Evolutionary conservation across 208 protist species (phyloP).

Genomic region (Zelonia costaricensis): DNA sequence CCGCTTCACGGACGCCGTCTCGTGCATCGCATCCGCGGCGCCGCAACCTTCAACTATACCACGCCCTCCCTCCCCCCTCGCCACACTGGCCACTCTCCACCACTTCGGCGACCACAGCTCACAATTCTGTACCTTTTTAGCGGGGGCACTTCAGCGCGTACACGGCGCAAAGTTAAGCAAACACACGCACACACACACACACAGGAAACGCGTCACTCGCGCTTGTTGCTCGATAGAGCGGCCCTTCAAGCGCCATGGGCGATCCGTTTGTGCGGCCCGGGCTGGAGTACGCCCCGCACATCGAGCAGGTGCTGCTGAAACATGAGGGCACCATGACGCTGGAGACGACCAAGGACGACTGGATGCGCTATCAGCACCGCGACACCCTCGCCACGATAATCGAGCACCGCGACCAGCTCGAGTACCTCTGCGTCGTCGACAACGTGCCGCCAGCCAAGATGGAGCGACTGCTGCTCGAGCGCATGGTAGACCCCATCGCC

Average conservation of each 20-base stretch:
- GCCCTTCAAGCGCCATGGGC: too few species aligned
- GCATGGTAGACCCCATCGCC: constrained; percentile 62
- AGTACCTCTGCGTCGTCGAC: constrained; percentile 77
- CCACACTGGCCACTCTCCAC: too few species aligned
- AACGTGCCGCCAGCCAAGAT: constrained; percentile 79
- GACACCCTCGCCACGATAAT: constrained; percentile 85
- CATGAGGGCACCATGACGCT: constrained; percentile 84
- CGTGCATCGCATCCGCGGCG: too few species aligned
- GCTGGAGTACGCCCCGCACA: constrained; percentile 79
- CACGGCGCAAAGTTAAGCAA: too few species aligned
- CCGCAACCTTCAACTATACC: too few species aligned
- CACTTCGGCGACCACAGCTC: neutral
- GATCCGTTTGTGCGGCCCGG: constrained; percentile 89
- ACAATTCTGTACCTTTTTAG: too few species aligned
- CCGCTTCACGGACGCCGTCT: too few species aligned
- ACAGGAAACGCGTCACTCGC: neutral
- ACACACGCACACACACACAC: neutral
- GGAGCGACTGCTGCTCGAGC: constrained; percentile 78
- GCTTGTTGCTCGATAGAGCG: neutral
- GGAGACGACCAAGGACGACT: constrained; percentile 85
- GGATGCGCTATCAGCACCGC: constrained; percentile 85
- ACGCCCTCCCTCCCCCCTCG: too few species aligned
- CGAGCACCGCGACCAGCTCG: constrained; percentile 62
- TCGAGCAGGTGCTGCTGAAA: constrained; percentile 82
- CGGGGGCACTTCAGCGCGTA: too few species aligned